Conservation (phyloP, 1,284 basidiomycete genomes). For the Moniliophthora roreri region DNA sequence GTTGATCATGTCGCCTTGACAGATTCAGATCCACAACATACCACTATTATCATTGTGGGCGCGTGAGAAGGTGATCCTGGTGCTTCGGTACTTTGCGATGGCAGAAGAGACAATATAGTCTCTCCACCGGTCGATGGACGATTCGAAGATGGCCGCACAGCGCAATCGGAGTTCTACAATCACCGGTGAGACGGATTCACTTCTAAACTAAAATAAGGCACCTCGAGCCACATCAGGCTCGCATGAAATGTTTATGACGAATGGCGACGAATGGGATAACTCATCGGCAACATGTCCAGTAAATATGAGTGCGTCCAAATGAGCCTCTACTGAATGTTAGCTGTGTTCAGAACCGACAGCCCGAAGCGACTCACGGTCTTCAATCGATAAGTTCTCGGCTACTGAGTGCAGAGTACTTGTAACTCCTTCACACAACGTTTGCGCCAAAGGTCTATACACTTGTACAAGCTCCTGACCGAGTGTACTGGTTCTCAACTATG, state of each 20-base stretch:
- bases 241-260: slow-evolving; percentile 45
- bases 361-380: slow-evolving; percentile 29
- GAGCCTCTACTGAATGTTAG: slow-evolving; percentile 22
- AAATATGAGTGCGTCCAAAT: slow-evolving; percentile 35
- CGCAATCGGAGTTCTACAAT: slow-evolving; percentile 44
- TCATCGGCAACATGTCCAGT: slow-evolving; percentile 43
- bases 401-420: slow-evolving; percentile 36
- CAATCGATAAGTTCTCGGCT: slow-evolving; percentile 29
- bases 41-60: slow-evolving; percentile 14
- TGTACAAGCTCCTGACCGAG: slow-evolving; percentile 38
- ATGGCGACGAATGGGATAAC: slow-evolving; percentile 39
- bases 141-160: slow-evolving; percentile 37
- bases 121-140: slow-evolving; percentile 51
- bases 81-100: slow-evolving; percentile 26
- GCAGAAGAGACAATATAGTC: slow-evolving; percentile 35
- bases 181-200: slow-evolving; percentile 7
- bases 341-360: neutral
- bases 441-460: slow-evolving; percentile 49
- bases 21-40: slow-evolving; percentile 10
- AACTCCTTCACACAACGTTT: slow-evolving; percentile 40
- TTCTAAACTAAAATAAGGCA: slow-evolving; percentile 22
- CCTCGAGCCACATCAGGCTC: slow-evolving; percentile 35
- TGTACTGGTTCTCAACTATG: slow-evolving; percentile 26
- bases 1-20: slow-evolving; percentile 5
- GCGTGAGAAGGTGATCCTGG: no score